Evolutionary conservation across 1,139 yeast species (phyloP), one percentile per base, ranked within the genome.

Genomic region (Hyphopichia wangnamkhiaoensis): DNA sequence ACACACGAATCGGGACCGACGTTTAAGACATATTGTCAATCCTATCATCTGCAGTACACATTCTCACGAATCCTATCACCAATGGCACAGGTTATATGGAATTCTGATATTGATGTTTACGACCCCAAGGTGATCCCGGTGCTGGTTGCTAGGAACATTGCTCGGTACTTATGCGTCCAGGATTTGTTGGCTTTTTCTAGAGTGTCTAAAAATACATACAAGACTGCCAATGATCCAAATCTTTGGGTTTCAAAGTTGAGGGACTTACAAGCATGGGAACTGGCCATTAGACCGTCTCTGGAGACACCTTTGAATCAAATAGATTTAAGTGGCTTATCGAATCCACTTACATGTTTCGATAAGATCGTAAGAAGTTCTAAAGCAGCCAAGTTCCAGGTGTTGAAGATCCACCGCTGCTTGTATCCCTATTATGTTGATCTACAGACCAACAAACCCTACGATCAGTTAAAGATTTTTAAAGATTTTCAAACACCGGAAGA

Each of bases 201-300:
- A 31, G 67, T 69, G 3, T 70, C 76, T 13, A 59, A 55, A 42
- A 72, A 72, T 46, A 60, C 76, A 1, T 54, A 63, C 43, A 57
- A 55, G 29, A 62, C 74, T 1, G 72, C 58, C 26, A 60, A 59
- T 43, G 66, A 71, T 41, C 65, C 71, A 5, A 53, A 56, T 13
- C 54, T 80, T 18, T 85, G 91, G 91, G 54, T 73, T 4, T 50
- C 65, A 4, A 69, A 74, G 52, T 61, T 85, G 37, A 62, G 58
- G 44, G 58, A 53, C 20, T 66, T 84, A 61, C 78, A 74, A 0
- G 54, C 79, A 4, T 79, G 84, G 82, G 59, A 65, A 15, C 47
- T 46, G 14, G 63, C 53, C 2, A 45, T 35, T 6, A n/a, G 6
- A 12, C 17, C 24, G 53, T 45, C 3, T 37, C 39, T 8, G 33